Evolutionary conservation across 495 filamentous ascomycete species (phyloP).

Genomic region (Neurospora sp.): DNA sequence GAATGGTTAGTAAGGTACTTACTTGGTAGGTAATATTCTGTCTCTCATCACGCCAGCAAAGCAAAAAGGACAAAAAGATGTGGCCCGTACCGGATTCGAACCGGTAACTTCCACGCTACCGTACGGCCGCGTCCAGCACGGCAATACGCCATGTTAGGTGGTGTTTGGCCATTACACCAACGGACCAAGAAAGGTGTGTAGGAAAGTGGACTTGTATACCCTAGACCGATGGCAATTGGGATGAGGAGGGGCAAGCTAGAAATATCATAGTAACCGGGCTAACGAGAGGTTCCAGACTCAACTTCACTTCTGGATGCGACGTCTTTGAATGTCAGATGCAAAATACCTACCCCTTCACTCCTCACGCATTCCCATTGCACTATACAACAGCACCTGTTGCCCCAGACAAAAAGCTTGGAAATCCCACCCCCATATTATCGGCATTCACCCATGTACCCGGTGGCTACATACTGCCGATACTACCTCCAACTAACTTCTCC

Average conservation of each 20-base stretch:
- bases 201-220: neutral
- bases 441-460: neutral
- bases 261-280: neutral
- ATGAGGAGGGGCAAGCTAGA: neutral
- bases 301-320: too few relatives aligned
- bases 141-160: neutral
- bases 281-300: neutral
- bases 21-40: neutral
- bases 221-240: neutral
- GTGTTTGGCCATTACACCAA: neutral
- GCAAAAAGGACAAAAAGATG: neutral
- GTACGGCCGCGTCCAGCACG: neutral
- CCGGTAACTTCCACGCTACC: neutral
- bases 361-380: neutral
- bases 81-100: neutral
- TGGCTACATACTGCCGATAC: neutral
- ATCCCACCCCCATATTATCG: neutral
- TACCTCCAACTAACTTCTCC: neutral
- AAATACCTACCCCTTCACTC: neutral
- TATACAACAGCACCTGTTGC: neutral
- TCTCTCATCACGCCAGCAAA: neutral
- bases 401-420: neutral
- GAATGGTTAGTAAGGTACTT: neutral
- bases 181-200: neutral
- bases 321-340: too few relatives aligned